phyloP scores from a whole-genome alignment of 768 basidiomycete genomes.

The Harrya chromipes region DNA sequence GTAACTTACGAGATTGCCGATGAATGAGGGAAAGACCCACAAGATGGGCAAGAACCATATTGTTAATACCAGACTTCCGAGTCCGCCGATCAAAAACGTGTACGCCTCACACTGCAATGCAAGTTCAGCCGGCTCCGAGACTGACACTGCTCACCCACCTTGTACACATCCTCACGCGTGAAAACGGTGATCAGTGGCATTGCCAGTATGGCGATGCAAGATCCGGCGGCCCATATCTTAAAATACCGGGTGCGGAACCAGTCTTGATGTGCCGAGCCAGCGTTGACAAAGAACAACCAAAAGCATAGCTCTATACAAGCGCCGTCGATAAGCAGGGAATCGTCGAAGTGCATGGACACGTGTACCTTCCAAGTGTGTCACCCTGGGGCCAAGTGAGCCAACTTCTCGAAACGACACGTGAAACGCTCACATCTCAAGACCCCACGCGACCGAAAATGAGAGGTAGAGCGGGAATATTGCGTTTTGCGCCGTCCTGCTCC shows the following conservation, averaged over 20 bases:
- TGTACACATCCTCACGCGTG: conserved; percentile 54
- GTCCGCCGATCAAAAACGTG: conserved; percentile 64
- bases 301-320: conserved; percentile 67
- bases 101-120: conserved; percentile 59
- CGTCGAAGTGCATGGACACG: neutral
- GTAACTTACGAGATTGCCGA: conserved; percentile 57
- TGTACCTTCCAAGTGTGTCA: conserved; percentile 76
- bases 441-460: conserved; percentile 64
- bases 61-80: conserved; percentile 68
- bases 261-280: conserved; percentile 56
- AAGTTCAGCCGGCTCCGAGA: conserved; percentile 9
- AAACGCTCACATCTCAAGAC: conserved; percentile 65
- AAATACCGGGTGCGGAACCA: conserved; percentile 81
- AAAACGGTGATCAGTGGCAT: conserved; percentile 71
- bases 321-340: neutral
- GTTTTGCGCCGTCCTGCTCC: conserved; percentile 43
- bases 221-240: conserved; percentile 69
- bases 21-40: conserved; percentile 68
- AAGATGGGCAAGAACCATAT: conserved; percentile 72
- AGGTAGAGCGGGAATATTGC: conserved; percentile 68
- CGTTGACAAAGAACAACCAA: conserved; percentile 80
- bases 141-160: conserved; percentile 38
- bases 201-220: conserved; percentile 52
- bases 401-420: neutral
- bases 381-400: conserved; percentile 39